A percentile compares a stretch with the other conserved stretches of the same genome.
These are phyloP conservation scores for Lonicera japonica DNA, from an alignment of 129 eudicot genomes.

Conservation along the genomic window DNA sequence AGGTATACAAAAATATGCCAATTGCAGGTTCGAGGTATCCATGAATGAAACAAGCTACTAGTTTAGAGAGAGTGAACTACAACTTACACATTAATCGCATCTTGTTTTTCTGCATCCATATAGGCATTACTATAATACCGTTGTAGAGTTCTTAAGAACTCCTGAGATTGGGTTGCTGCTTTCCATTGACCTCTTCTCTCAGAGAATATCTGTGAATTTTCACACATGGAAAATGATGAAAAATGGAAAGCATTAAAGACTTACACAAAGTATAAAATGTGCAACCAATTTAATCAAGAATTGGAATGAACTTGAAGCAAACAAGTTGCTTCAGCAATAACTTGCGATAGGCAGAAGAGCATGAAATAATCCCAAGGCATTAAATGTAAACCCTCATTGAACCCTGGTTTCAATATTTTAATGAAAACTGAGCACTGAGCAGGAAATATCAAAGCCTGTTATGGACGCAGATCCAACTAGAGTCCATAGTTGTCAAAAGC, in stretches of 20 bases:
- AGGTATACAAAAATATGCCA: conserved; percentile 4
- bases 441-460: no score
- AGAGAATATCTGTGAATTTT: conserved; percentile 61
- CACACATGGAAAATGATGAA: not conserved
- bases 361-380: no score
- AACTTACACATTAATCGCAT: conserved; percentile 92
- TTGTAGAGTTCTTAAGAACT: conserved; percentile 80
- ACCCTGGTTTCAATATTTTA: no score
- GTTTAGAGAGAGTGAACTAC: not conserved
- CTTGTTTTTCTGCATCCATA: conserved; percentile 98
- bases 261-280: no score
- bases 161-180: conserved; percentile 96
- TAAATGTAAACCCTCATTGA: no score
- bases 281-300: no score
- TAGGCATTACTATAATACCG: conserved; percentile 93
- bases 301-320: no score
- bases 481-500: no score
- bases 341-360: no score
- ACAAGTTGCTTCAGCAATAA: no score
- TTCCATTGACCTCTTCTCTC: conserved; percentile 97
- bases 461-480: no score
- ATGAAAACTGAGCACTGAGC: no score
- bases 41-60: not conserved
- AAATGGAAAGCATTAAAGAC: not conserved
- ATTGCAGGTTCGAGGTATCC: not conserved